Conservation (phyloP, 2,329 filamentous ascomycete genomes). For the Epichloe hybrida region DNA sequence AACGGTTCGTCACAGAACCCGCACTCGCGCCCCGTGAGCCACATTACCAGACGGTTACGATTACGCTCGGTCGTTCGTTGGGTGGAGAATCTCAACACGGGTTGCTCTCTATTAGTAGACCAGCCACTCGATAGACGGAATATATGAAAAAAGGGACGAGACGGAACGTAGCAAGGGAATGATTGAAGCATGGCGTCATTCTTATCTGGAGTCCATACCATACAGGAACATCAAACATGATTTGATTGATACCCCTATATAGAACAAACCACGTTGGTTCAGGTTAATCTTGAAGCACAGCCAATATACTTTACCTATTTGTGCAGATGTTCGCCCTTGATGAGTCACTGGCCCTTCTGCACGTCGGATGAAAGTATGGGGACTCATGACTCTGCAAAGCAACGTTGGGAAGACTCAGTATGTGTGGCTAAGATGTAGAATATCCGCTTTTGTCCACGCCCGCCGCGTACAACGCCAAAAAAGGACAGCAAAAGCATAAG, state of each 20-base stretch:
- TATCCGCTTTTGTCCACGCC: neutral
- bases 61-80: too few relatives aligned
- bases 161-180: neutral
- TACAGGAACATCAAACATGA: neutral
- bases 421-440: neutral
- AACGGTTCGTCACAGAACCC: too few relatives aligned
- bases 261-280: neutral
- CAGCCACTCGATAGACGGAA: neutral
- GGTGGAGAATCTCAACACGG: neutral
- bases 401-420: neutral
- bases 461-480: neutral
- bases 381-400: neutral
- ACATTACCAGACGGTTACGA: too few relatives aligned
- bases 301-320: neutral
- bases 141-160: neutral
- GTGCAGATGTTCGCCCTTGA: neutral
- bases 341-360: too few relatives aligned
- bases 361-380: too few relatives aligned
- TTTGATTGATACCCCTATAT: conserved; percentile 1
- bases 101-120: neutral
- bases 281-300: neutral
- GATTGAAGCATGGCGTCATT: neutral
- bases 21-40: too few relatives aligned
- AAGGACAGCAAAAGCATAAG: neutral
- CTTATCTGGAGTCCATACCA: neutral